These are phyloP conservation scores for Chrysoporthe cubensis DNA, from an alignment of 2,329 filamentous ascomycete species.

Conservation along the genomic window DNA sequence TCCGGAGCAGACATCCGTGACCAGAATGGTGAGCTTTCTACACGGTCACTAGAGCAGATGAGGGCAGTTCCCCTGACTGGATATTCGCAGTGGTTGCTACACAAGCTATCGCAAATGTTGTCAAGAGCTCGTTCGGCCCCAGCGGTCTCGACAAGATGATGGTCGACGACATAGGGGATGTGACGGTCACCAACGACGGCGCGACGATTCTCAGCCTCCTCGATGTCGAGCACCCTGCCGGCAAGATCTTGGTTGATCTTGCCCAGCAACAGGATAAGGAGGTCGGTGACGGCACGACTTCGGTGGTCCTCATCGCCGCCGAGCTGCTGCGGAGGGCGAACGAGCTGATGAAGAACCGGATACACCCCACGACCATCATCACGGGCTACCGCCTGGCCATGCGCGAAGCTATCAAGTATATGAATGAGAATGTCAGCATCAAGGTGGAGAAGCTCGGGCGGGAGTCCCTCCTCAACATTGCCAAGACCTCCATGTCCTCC, in stretches of 20 bases:
- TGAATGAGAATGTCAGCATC: conserved; percentile 97
- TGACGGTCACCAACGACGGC: conserved; percentile 98
- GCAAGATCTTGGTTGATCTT: conserved; percentile 96
- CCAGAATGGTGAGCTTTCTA: conserved; percentile 73
- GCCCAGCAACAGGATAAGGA: conserved; percentile 99
- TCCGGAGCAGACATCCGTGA: conserved; percentile 95
- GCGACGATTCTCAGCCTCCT: conserved; percentile 94
- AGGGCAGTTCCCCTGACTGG: conserved; percentile 30
- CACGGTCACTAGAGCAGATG: not conserved
- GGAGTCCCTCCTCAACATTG: conserved; percentile 91
- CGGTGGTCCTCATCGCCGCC: conserved; percentile 94
- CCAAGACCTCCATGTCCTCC: conserved; percentile 98
- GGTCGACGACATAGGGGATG: conserved; percentile 99
- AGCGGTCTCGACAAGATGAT: conserved; percentile 99
- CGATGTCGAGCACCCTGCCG: conserved; percentile 96
- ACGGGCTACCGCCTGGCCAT: conserved; percentile 95
- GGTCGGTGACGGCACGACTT: conserved; percentile 97
- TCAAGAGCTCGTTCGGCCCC: conserved; percentile 97
- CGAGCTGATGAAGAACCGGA: conserved; percentile 99
- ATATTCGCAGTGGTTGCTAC: conserved; percentile 76
- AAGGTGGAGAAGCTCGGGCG: conserved; percentile 91
- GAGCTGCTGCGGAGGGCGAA: conserved; percentile 93
- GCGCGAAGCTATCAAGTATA: conserved; percentile 96
- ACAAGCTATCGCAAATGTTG: conserved; percentile 96
- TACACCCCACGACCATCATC: conserved; percentile 99